phyloP scores from a whole-genome alignment of 345 rosid genomes.

The Salix udensis region DNA sequence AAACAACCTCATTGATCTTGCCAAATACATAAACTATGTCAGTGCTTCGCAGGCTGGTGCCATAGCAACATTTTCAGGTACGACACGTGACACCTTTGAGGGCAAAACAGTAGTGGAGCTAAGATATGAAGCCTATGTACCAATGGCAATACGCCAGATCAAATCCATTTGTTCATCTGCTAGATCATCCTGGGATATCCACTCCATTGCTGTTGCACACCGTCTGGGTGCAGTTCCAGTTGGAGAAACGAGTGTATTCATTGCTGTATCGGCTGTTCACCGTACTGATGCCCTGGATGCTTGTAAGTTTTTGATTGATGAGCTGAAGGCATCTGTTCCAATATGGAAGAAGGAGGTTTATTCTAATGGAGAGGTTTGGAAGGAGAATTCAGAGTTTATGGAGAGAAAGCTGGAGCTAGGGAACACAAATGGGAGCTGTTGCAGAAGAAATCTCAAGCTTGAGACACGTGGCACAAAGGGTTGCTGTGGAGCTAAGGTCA shows the following conservation, averaged over 20 bases:
- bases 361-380: slow-evolving; percentile 85
- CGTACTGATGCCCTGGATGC: slow-evolving; percentile 80
- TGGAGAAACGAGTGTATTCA: slow-evolving; percentile 79
- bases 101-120: slow-evolving; percentile 77
- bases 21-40: slow-evolving; percentile 23
- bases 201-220: slow-evolving; percentile 67
- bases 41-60: slow-evolving; percentile 31
- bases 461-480: slow-evolving; percentile 27
- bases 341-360: slow-evolving; percentile 97
- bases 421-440: slow-evolving; percentile 27
- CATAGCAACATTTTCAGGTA: slow-evolving; percentile 33
- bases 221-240: slow-evolving; percentile 81
- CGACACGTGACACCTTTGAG: slow-evolving; percentile 44
- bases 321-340: slow-evolving; percentile 82
- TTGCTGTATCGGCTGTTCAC: slow-evolving; percentile 81
- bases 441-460: slow-evolving; percentile 27
- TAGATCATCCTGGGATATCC: slow-evolving; percentile 67
- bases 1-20: slow-evolving; percentile 21
- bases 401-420: slow-evolving; percentile 55
- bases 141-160: slow-evolving; percentile 72
- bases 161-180: slow-evolving; percentile 55
- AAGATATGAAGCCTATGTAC: slow-evolving; percentile 79
- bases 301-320: slow-evolving; percentile 75
- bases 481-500: slow-evolving; percentile 61
- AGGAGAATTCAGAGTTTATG: slow-evolving; percentile 79